phyloP scores from a whole-genome alignment of 441 rosid species.

The Gossypium laxum region DNA sequence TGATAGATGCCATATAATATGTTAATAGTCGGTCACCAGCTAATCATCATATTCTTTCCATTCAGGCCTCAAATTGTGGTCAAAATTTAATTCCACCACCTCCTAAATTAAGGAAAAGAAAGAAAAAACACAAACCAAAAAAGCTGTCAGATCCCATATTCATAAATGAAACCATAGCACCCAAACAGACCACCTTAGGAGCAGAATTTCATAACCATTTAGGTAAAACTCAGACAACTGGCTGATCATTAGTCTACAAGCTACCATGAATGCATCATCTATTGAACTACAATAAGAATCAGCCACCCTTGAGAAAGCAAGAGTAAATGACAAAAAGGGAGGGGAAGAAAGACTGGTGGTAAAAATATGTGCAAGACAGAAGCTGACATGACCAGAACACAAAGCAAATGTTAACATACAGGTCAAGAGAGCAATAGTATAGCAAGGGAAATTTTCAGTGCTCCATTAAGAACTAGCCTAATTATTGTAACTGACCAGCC shows the following conservation, averaged over 20 bases:
- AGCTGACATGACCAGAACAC: neutral
- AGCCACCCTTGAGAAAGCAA: neutral
- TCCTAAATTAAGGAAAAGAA: neutral
- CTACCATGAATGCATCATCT: neutral
- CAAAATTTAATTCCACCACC: neutral
- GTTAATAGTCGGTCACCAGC: neutral
- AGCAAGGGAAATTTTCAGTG: slow-evolving; percentile 15
- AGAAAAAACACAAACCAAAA: neutral
- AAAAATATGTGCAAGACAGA: neutral
- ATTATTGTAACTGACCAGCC: slow-evolving; percentile 26
- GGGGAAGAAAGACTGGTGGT: neutral
- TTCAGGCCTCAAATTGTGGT: neutral
- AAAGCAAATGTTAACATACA: neutral
- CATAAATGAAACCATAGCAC: neutral
- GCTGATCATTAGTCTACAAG: neutral
- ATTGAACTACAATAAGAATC: neutral
- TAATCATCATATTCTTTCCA: neutral
- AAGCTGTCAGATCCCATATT: neutral
- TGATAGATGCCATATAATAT: neutral
- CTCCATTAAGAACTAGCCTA: slow-evolving; percentile 31
- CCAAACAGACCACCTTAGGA: slow-evolving; percentile 8
- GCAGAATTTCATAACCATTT: neutral
- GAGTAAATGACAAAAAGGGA: neutral
- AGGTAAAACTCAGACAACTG: neutral
- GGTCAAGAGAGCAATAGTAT: neutral